Evolutionary conservation across 108 stramenopile genomes (phyloP), one percentile per base, ranked within the genome.

Genomic region (Cyclostephanos invisitatus): DNA sequence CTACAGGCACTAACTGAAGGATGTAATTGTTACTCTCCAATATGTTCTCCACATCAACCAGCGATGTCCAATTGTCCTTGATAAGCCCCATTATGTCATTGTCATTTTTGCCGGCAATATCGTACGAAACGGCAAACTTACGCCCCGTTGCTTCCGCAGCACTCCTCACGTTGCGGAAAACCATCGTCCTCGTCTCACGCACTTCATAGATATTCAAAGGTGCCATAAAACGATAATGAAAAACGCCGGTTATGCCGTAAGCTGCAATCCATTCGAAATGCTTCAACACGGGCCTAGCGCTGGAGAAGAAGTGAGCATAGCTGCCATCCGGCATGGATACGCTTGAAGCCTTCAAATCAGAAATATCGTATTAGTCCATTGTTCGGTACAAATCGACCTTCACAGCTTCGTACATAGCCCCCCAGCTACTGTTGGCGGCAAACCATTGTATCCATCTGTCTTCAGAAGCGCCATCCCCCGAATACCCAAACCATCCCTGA

Each of bases 371-470:
- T 25, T 84, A 79, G 12, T 62, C 54, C 50, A 51, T 68, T 12
- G 67, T 38, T 1, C 79, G 83, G 47, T 75, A 84, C 54, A 81
- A 55, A 24, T 84, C 79, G 37, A 84, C 58, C 38, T 50, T 7
- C 12, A 81, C 21, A 47, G 68, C 48, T 27, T 67, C 75, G 18
- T 21, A 48, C 14, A 28, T 8, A 32, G 83, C 27, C 10, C 27
- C 55, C 1, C 3, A 0, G 12, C 21, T 15, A 27, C 20, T 21
- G 29, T 27, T 27, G 25, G 10, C 27, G 1, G 32, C 21, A 40
- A 71, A 72, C 83, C 83, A 81, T 58, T 84, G 83, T 14, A 40
- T 60, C 83, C 83, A 84, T 53, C 72, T 68, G 11, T 84, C 75
- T 12, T 54, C 54, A 9, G 37, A 51, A 18, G 65, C 65, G 15